Conservation (phyloP, 1,284 basidiomycete species). For the Heliocybe sulcata region DNA sequence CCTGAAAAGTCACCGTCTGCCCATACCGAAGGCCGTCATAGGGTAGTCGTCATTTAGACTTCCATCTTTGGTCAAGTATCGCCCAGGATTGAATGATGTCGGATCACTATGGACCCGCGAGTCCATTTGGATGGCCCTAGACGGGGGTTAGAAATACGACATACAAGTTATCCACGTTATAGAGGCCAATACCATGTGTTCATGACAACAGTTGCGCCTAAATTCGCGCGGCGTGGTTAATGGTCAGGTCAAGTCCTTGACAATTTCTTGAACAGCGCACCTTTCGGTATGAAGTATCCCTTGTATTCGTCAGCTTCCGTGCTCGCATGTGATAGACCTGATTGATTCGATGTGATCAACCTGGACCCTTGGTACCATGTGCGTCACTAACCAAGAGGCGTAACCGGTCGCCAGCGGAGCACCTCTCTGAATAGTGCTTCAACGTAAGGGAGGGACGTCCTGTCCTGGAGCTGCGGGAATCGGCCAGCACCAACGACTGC, state of each 20-base stretch:
- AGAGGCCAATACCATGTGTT: not conserved
- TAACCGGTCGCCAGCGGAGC: not conserved
- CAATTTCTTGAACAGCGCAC: slow-evolving; percentile 1
- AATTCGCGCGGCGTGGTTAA: too few species aligned
- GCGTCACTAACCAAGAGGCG: not conserved
- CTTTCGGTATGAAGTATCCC: slow-evolving; percentile 18
- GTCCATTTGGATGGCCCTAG: too few species aligned
- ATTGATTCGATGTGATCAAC: not conserved
- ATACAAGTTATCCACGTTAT: too few species aligned
- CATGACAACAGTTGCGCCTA: not conserved
- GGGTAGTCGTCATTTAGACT: slow-evolving; percentile 3
- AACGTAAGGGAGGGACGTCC: slow-evolving; percentile 2
- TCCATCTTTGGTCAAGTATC: too few species aligned
- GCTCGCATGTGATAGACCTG: not conserved
- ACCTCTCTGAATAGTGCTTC: not conserved
- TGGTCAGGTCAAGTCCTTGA: not conserved
- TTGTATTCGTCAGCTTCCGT: slow-evolving; percentile 19
- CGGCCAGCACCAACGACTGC: not conserved
- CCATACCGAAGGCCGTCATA: not conserved
- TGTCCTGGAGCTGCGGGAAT: not conserved
- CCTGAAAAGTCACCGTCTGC: not conserved
- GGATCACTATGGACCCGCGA: too few species aligned
- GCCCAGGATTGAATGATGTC: too few species aligned
- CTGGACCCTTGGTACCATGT: not conserved
- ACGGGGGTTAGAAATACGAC: too few species aligned